Conservation (phyloP, 306 rosid species). For the Chamaecrista fasciculata region DNA sequence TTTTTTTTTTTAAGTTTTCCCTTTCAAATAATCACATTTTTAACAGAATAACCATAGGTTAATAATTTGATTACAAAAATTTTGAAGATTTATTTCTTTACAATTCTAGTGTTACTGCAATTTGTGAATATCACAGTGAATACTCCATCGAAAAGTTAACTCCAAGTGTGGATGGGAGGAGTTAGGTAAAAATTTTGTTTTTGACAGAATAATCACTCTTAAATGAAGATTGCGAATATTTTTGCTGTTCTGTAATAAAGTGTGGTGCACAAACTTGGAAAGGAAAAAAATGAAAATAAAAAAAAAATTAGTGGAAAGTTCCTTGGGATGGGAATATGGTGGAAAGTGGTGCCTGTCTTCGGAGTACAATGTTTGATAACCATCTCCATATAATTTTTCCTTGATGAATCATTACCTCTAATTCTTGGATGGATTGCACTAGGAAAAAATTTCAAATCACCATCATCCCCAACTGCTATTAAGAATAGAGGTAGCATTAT, state of each 20-base stretch:
- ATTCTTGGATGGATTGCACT: slow-evolving; percentile 64
- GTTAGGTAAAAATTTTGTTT: no score
- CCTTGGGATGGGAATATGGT: background rate
- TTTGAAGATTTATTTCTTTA: background rate
- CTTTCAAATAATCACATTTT: background rate
- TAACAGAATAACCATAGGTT: background rate
- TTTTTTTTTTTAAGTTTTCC: background rate
- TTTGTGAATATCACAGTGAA: background rate
- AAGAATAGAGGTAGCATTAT: slow-evolving; percentile 87
- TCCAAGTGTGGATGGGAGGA: background rate
- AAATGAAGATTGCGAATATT: background rate
- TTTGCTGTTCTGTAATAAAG: background rate
- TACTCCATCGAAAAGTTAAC: background rate
- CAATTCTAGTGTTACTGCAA: background rate
- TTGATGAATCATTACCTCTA: slow-evolving; percentile 48
- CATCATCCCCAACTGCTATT: slow-evolving; percentile 74
- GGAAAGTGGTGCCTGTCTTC: background rate
- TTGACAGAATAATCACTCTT: background rate
- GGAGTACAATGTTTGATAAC: background rate
- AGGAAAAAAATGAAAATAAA: background rate
- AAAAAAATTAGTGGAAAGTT: background rate
- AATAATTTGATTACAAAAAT: background rate
- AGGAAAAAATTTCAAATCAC: slow-evolving; percentile 75
- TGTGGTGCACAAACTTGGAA: background rate
- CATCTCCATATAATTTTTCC: background rate